phyloP scores from a whole-genome alignment of 805 yeast genomes.

The Diddensiella transvaalensis region DNA sequence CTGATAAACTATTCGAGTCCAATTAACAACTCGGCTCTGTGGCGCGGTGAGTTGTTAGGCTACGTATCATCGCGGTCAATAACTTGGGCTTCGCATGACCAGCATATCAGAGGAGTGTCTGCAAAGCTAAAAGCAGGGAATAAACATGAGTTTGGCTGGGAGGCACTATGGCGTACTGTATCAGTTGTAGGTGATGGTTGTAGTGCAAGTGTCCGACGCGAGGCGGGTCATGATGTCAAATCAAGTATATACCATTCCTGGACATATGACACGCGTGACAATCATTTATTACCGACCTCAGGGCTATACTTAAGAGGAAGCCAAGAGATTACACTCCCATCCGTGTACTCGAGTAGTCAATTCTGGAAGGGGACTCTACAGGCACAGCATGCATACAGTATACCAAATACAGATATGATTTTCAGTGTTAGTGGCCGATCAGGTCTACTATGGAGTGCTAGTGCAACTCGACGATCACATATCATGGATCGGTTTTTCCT shows the following conservation, averaged over 20 bases:
- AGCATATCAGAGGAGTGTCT: conserved; percentile 44
- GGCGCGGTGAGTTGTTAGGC: conserved; percentile 51
- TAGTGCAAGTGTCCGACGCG: conserved; percentile 49
- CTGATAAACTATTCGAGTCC: conserved; percentile 52
- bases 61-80: conserved; percentile 49
- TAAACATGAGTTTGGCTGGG: conserved; percentile 51
- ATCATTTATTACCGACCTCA: conserved; percentile 41
- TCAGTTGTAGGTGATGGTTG: conserved; percentile 45
- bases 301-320: conserved; percentile 43
- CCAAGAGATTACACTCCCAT: conserved; percentile 44
- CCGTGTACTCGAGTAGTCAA: conserved; percentile 21
- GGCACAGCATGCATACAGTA: neutral
- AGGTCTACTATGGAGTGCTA: conserved; percentile 8
- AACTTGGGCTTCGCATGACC: conserved; percentile 54
- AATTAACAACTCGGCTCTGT: conserved; percentile 44
- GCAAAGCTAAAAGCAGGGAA: conserved; percentile 34
- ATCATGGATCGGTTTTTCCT: conserved; percentile 75
- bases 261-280: conserved; percentile 42
- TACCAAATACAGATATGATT: neutral
- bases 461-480: conserved; percentile 41
- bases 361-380: conserved; percentile 4
- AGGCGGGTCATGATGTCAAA: conserved; percentile 63
- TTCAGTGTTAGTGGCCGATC: conserved; percentile 3
- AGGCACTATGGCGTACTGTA: conserved; percentile 54
- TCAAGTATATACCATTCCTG: conserved; percentile 46